These are phyloP conservation scores for Phylloporus rhodoxanthus DNA, from an alignment of 768 basidiomycete species.

Conservation along the genomic window DNA sequence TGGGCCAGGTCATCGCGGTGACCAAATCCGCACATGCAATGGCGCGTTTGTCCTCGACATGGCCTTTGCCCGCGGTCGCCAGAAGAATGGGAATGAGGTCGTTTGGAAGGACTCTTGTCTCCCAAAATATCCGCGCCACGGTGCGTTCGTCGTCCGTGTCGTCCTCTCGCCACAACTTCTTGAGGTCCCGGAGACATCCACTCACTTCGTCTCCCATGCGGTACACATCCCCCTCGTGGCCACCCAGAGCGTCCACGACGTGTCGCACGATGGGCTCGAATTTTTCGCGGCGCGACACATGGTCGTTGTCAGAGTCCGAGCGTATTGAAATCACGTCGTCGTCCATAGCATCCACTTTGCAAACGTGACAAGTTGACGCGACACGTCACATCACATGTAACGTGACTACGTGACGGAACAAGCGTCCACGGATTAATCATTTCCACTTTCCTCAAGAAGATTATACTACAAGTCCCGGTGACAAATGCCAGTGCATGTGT, in stretches of 20 bases:
- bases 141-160: conserved; percentile 96
- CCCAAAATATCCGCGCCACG: conserved; percentile 88
- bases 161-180: conserved; percentile 93
- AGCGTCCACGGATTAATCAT: conserved; percentile 8
- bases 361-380: conserved; percentile 22
- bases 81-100: conserved; percentile 85
- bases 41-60: conserved; percentile 76
- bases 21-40: conserved; percentile 84
- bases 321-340: conserved; percentile 33
- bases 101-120: conserved; percentile 77
- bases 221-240: conserved; percentile 60
- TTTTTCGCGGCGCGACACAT: conserved; percentile 43
- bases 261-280: conserved; percentile 64
- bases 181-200: conserved; percentile 88
- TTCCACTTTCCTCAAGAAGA: conserved; percentile 7
- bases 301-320: conserved; percentile 25
- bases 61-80: conserved; percentile 70
- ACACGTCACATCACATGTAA: conserved; percentile 26
- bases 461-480: conserved; percentile 1
- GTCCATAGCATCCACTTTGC: conserved; percentile 15
- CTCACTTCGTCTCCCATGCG: conserved; percentile 75
- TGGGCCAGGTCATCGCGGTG: conserved; percentile 98
- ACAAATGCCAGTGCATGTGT: background rate
- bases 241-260: conserved; percentile 79
- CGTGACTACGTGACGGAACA: background rate